Evolutionary conservation across 176 grass and related monocot species (phyloP).

Genomic region (Carex scoparia): DNA sequence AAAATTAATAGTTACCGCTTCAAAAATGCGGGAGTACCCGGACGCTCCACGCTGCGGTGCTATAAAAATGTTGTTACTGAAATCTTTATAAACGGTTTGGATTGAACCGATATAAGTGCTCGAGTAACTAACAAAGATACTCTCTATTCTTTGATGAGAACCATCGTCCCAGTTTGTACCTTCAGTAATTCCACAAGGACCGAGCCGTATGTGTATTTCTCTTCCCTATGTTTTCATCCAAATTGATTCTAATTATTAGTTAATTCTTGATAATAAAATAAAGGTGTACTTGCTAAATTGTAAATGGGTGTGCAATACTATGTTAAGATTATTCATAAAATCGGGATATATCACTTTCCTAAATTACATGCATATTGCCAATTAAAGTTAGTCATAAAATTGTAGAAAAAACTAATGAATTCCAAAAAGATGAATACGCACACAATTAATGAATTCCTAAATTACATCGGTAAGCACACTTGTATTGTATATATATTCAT

Average conservation of each 20-base stretch:
- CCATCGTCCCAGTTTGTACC: slow-evolving; percentile 17
- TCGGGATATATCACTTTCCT: too few species aligned
- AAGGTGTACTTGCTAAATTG: neutral
- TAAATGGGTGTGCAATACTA: neutral
- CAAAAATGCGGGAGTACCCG: slow-evolving; percentile 9
- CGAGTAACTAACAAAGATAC: slow-evolving; percentile 9
- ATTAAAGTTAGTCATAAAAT: too few species aligned
- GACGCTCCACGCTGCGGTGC: neutral
- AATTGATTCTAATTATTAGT: neutral
- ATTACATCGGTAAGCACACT: too few species aligned
- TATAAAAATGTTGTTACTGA: slow-evolving; percentile 2
- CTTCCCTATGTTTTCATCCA: slow-evolving; percentile 8
- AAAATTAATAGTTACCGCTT: slow-evolving; percentile 26
- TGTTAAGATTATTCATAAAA: neutral
- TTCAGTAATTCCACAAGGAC: neutral
- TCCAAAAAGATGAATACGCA: too few species aligned
- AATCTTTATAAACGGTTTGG: slow-evolving; percentile 14
- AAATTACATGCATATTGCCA: too few species aligned
- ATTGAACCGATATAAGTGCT: slow-evolving; percentile 12
- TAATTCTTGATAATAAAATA: neutral
- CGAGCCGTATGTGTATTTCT: slow-evolving; percentile 12
- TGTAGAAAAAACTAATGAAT: too few species aligned
- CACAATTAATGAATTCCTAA: too few species aligned
- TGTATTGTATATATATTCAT: too few species aligned
- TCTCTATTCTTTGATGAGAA: slow-evolving; percentile 20